Conservation (phyloP, 2,329 filamentous ascomycete species). For the Pezicula rhizophila region DNA sequence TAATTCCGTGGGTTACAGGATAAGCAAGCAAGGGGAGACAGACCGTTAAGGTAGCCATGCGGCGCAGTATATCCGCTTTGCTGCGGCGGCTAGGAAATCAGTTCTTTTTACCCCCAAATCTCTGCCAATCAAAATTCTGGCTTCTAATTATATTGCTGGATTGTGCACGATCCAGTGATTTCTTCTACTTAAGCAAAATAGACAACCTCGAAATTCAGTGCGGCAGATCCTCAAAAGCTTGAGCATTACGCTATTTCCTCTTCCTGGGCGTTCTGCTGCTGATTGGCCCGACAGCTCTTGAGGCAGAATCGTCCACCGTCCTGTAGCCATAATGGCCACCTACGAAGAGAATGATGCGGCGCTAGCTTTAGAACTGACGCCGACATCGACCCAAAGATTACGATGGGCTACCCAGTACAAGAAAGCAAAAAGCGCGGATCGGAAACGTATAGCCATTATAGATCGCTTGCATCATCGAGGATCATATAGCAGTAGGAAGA, state of each 20-base stretch:
- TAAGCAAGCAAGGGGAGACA: no score
- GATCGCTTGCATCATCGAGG: constrained; percentile 61
- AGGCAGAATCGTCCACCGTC: background rate
- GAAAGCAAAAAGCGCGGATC: constrained; percentile 65
- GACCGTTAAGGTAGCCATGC: no score
- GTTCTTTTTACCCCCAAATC: no score
- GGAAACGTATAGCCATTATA: constrained; percentile 79
- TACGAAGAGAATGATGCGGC: constrained; percentile 32
- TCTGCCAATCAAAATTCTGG: no score
- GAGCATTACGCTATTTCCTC: background rate
- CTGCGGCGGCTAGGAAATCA: no score
- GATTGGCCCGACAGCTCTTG: background rate
- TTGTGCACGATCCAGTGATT: no score
- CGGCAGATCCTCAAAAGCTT: background rate
- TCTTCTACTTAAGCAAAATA: no score
- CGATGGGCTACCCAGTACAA: constrained; percentile 95
- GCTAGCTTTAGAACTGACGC: constrained; percentile 33
- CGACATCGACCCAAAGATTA: constrained; percentile 67
- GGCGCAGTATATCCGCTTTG: no score
- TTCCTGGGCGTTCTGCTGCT: background rate
- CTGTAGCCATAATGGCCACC: constrained; percentile 1
- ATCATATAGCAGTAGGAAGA: constrained; percentile 58
- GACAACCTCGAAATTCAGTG: no score
- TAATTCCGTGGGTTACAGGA: no score
- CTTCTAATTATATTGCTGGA: no score